A percentile compares a stretch with the other conserved stretches of the same genome.
Conservation (phyloP, 208 protist species). For the Phytomonas serpens region DNA sequence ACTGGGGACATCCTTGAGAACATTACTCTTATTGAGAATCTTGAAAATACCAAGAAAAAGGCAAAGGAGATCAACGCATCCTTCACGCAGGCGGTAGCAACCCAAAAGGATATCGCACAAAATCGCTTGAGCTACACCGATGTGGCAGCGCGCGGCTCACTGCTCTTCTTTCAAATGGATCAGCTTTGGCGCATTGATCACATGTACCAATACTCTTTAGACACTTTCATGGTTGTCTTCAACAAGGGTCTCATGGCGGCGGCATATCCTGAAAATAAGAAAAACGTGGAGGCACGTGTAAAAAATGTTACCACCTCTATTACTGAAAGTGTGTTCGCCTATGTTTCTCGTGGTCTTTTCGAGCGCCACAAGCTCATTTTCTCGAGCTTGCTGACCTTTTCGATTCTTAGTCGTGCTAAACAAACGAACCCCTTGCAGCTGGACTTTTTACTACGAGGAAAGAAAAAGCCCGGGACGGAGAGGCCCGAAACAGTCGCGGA, state of each 20-base stretch:
- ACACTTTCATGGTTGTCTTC: constrained; percentile 97
- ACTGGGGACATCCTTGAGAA: constrained; percentile 96
- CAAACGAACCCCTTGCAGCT: constrained; percentile 90
- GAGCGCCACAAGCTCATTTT: constrained; percentile 99
- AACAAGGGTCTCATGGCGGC: constrained; percentile 93
- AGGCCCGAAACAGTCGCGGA: constrained; percentile 86
- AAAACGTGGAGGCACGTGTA: constrained; percentile 91
- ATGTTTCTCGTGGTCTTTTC: constrained; percentile 97
- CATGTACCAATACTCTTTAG: constrained; percentile 98
- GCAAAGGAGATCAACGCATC: constrained; percentile 95
- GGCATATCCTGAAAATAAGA: constrained; percentile 82
- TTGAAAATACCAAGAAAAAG: constrained; percentile 96
- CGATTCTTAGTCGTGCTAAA: constrained; percentile 76
- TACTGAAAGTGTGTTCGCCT: constrained; percentile 92
- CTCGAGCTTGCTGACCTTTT: constrained; percentile 92
- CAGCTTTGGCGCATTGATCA: constrained; percentile 96
- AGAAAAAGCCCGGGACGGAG: constrained; percentile 81
- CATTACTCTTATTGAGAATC: constrained; percentile 93
- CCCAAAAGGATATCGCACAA: constrained; percentile 93
- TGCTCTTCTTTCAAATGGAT: constrained; percentile 97
- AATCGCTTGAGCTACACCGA: constrained; percentile 93
- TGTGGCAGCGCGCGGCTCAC: constrained; percentile 92
- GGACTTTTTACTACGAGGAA: constrained; percentile 91
- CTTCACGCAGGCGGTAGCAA: constrained; percentile 88
- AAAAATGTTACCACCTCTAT: constrained; percentile 91